Percentiles rank a stretch among this genome's conserved stretches.
These are phyloP conservation scores for Allium cepa DNA, from an alignment of 106 monocot species.

Conservation along the genomic window DNA sequence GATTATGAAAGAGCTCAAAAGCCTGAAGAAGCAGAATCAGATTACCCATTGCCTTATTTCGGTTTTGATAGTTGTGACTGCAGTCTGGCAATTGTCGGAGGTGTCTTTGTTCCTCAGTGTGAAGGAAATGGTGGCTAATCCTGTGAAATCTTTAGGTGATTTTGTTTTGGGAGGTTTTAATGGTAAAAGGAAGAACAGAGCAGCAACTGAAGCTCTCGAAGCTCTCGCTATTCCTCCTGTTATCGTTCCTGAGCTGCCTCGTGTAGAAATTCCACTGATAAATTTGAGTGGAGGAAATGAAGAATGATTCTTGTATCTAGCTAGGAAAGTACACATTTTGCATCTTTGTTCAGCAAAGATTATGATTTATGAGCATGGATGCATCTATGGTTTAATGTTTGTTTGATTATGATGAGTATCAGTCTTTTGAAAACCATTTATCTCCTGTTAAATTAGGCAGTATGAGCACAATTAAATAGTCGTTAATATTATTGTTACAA, in stretches of 20 bases:
- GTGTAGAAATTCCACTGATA: slow-evolving; percentile 11
- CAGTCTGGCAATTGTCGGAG: slow-evolving; percentile 47
- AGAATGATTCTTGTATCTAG: not conserved
- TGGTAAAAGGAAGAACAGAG: slow-evolving; percentile 6
- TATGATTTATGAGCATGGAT: too few species aligned
- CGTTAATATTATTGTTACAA: too few species aligned
- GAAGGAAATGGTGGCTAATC: slow-evolving; percentile 28
- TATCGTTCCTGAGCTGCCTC: slow-evolving; percentile 18
- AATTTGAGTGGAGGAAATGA: not conserved
- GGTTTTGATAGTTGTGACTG: slow-evolving; percentile 24
- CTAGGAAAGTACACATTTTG: too few species aligned
- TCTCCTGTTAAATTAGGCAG: too few species aligned
- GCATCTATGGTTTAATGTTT: too few species aligned
- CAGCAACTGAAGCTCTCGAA: slow-evolving; percentile 19
- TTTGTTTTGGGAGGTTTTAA: slow-evolving; percentile 14
- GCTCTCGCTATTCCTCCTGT: slow-evolving; percentile 1
- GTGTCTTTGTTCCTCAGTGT: slow-evolving; percentile 21
- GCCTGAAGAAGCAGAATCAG: slow-evolving; percentile 40
- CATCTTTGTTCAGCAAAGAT: too few species aligned
- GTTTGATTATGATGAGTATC: too few species aligned
- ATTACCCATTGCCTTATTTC: slow-evolving; percentile 54
- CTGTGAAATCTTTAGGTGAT: slow-evolving; percentile 25
- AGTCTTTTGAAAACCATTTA: too few species aligned
- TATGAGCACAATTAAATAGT: too few species aligned
- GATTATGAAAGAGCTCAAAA: slow-evolving; percentile 36